Percentiles rank a stretch among this genome's conserved stretches.
phyloP scores from a whole-genome alignment of 495 filamentous ascomycete genomes.

The Letharia columbiana region DNA sequence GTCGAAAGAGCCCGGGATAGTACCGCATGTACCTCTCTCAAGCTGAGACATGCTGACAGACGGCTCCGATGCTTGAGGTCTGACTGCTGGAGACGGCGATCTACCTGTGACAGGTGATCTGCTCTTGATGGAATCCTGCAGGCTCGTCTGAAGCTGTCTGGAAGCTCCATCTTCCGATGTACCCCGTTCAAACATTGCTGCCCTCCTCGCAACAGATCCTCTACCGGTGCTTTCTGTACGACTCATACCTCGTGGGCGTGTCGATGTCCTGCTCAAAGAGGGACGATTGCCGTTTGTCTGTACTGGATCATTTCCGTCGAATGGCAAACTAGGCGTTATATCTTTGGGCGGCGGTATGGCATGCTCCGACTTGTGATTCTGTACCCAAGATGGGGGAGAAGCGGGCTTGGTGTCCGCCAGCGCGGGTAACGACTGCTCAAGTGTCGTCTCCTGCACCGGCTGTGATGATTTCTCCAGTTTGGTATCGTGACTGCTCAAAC shows the following conservation, averaged over 20 bases:
- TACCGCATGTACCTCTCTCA: constrained; percentile 3
- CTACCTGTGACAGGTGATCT: constrained; percentile 14
- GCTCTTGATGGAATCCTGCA: constrained; percentile 17
- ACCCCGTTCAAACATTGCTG: constrained; percentile 22
- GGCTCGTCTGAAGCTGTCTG: constrained; percentile 19
- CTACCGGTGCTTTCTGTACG: constrained; percentile 18
- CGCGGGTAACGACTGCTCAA: neutral
- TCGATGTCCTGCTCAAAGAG: constrained; percentile 9
- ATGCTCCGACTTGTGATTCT: neutral
- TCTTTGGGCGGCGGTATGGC: neutral
- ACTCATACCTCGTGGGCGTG: constrained; percentile 18
- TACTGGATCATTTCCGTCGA: constrained; percentile 7
- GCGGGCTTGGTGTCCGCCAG: neutral
- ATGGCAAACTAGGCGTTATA: neutral
- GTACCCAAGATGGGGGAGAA: constrained; percentile 1
- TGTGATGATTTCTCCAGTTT: constrained; percentile 6
- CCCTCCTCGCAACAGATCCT: constrained; percentile 20
- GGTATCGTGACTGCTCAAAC: constrained; percentile 6
- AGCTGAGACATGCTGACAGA: neutral
- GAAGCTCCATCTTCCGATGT: constrained; percentile 19
- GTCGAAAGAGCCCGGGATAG: constrained; percentile 18
- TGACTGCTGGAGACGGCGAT: constrained; percentile 13
- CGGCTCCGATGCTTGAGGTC: neutral
- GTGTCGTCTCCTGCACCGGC: constrained; percentile 6
- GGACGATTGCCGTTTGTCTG: constrained; percentile 5